Percentiles rank a stretch among this genome's conserved stretches.
phyloP scores from a whole-genome alignment of 192 early-diverging fungal genomes.

The Funneliformis geosporum region DNA sequence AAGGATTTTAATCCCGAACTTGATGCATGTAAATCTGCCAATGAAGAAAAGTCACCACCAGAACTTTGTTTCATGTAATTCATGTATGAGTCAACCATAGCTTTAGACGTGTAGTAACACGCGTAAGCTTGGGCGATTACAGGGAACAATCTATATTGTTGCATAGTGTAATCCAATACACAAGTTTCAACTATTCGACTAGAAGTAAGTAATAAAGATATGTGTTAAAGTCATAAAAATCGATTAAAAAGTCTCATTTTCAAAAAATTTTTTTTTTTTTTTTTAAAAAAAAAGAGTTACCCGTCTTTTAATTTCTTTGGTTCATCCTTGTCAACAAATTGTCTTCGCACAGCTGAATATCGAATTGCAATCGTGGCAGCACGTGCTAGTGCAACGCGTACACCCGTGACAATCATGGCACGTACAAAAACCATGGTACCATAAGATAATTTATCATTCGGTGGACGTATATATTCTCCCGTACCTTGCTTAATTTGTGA shows the following conservation, averaged over 20 bases:
- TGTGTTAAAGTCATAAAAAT: neutral
- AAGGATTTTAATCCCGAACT: conserved; percentile 73
- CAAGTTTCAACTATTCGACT: conserved; percentile 60
- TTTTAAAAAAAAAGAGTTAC: neutral
- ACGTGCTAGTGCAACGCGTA: conserved; percentile 60
- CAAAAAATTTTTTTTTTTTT: neutral
- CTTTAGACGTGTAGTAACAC: conserved; percentile 68
- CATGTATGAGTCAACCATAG: conserved; percentile 63
- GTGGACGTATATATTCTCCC: conserved; percentile 73
- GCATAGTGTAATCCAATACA: conserved; percentile 78
- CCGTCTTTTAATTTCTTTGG: conserved; percentile 45
- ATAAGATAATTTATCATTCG: conserved; percentile 79
- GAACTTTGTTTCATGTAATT: conserved; percentile 59
- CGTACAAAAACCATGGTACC: conserved; percentile 87
- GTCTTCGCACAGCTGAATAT: conserved; percentile 71
- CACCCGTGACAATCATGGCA: conserved; percentile 69
- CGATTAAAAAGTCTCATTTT: neutral
- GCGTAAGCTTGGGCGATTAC: conserved; percentile 74
- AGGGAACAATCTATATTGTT: conserved; percentile 73
- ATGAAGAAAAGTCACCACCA: conserved; percentile 60
- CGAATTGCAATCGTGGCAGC: conserved; percentile 72
- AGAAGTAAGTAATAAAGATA: neutral
- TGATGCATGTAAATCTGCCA: conserved; percentile 76
- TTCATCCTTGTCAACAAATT: conserved; percentile 64
- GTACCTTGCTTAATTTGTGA: conserved; percentile 64